Percentiles rank a stretch among this genome's conserved stretches.
Conservation (phyloP, 495 filamentous ascomycete species). For the Lentithecium fluviatile region DNA sequence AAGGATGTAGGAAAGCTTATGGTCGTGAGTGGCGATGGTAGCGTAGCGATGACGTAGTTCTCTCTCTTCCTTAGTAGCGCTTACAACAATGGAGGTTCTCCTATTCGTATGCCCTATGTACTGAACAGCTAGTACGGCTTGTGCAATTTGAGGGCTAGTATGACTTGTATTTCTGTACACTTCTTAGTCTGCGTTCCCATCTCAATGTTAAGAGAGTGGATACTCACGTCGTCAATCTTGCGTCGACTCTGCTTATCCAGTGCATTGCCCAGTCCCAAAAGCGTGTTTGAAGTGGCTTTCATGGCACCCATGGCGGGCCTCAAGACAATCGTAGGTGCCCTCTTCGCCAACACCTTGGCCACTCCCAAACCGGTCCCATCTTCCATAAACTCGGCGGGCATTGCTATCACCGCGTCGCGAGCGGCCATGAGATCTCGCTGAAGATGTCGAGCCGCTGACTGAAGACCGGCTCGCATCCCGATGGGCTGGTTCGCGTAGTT, state of each 20-base stretch:
- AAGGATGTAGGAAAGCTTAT: no score
- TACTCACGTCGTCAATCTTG: constrained; percentile 83
- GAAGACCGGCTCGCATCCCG: constrained; percentile 79
- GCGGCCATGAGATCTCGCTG: constrained; percentile 82
- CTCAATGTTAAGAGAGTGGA: neutral
- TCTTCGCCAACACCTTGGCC: constrained; percentile 72
- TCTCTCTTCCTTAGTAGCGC: no score
- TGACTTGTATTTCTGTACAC: constrained; percentile 30
- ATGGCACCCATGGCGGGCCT: constrained; percentile 86
- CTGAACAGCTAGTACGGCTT: no score
- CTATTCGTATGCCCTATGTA: no score
- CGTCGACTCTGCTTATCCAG: constrained; percentile 80
- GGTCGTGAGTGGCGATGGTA: no score
- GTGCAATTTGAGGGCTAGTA: constrained; percentile 3
- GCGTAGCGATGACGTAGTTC: no score
- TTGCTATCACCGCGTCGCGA: constrained; percentile 88
- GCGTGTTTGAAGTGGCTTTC: constrained; percentile 83
- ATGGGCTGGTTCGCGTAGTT: constrained; percentile 92
- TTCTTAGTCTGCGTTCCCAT: neutral
- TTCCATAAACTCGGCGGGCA: constrained; percentile 87
- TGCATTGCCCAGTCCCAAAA: constrained; percentile 91
- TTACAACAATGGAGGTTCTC: no score
- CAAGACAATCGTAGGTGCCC: constrained; percentile 87
- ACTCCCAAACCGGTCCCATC: constrained; percentile 79
- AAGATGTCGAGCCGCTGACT: constrained; percentile 75